These are phyloP conservation scores for Globisporangium mamillatum DNA, from an alignment of 352 stramenopile genomes.

Conservation along the genomic window DNA sequence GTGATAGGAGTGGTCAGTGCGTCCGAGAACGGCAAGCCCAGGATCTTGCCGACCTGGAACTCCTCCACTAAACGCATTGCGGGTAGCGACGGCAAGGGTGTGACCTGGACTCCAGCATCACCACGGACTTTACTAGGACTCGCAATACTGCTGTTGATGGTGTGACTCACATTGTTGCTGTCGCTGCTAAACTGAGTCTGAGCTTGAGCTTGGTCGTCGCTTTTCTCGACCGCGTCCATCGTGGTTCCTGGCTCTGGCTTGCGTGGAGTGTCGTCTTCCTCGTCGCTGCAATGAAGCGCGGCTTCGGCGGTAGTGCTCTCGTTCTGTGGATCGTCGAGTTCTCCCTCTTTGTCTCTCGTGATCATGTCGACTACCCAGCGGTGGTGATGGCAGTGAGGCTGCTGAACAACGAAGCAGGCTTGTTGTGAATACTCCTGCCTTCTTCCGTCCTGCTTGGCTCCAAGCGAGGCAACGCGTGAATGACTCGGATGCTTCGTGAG, in stretches of 20 bases:
- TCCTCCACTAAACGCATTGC: slow-evolving; percentile 21
- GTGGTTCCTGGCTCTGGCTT: not conserved
- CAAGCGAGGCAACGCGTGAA: not conserved
- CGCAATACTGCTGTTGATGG: not conserved
- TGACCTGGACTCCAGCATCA: slow-evolving; percentile 20
- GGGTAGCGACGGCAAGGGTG: slow-evolving; percentile 24
- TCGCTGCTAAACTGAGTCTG: not conserved
- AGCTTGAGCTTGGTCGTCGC: not conserved
- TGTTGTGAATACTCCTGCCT: not conserved
- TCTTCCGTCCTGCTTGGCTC: not conserved
- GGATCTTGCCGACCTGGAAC: slow-evolving; percentile 57
- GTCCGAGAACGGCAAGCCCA: slow-evolving; percentile 17
- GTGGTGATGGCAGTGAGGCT: not conserved
- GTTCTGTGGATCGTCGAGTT: not conserved
- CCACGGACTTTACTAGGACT: not conserved
- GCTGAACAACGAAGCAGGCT: not conserved
- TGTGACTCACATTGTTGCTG: slow-evolving; percentile 4
- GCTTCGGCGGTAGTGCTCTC: not conserved
- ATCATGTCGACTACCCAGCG: not conserved
- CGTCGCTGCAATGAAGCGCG: not conserved
- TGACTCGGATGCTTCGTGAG: not conserved
- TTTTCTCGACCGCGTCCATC: not conserved
- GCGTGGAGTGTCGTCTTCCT: not conserved
- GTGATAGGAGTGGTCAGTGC: slow-evolving; percentile 5
- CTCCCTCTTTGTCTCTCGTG: not conserved